Percentiles rank a stretch among this genome's conserved stretches.
Conservation (phyloP, 2,329 filamentous ascomycete species). For the Stemphylium vesicarium region DNA sequence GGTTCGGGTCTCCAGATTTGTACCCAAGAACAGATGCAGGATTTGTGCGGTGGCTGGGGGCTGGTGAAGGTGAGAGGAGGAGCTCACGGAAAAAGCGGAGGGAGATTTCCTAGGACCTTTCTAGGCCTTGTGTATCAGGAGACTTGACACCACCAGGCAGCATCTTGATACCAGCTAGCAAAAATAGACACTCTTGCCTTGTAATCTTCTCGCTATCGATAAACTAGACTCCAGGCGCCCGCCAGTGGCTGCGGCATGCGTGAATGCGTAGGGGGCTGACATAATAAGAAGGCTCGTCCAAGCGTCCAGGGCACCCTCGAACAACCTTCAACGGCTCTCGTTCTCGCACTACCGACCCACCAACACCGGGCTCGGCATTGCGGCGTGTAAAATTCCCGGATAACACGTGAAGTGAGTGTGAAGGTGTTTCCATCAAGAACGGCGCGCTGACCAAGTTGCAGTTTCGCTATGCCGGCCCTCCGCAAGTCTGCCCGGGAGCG, state of each 20-base stretch:
- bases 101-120: background rate
- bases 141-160: background rate
- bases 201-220: background rate
- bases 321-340: conserved; percentile 30
- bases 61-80: conserved; percentile 11
- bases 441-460: conserved; percentile 42
- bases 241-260: conserved; percentile 12
- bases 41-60: background rate
- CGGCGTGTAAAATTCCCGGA: conserved; percentile 33
- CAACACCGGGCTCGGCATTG: conserved; percentile 36
- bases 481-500: conserved; percentile 44
- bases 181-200: background rate
- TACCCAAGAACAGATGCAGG: background rate
- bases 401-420: conserved; percentile 44
- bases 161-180: background rate
- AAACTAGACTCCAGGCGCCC: background rate
- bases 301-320: conserved; percentile 26
- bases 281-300: conserved; percentile 26
- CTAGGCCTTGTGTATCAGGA: background rate
- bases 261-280: conserved; percentile 24
- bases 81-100: conserved; percentile 12
- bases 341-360: conserved; percentile 35
- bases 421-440: conserved; percentile 15
- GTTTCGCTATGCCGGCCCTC: conserved; percentile 48
- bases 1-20: no score